Base-by-base conservation (phyloP, 164 flowering plant species). In the Tetrastigma voinierianum region DNA sequence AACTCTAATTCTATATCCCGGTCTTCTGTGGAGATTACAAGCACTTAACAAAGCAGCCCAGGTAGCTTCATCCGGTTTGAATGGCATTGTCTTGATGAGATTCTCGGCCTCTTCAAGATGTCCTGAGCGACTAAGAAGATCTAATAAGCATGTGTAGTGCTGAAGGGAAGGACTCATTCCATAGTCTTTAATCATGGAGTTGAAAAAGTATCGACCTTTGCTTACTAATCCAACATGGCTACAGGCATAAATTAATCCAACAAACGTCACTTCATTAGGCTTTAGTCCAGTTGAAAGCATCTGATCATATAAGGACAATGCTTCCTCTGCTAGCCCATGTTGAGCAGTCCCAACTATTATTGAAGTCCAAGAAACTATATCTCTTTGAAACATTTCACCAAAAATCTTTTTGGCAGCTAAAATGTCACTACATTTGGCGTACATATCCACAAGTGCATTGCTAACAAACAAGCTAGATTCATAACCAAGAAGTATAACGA, bases 351-450 rank as follows among this genome's bases (percentile, higher is more conserved):
- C 98, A 52, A 91, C 91, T 23, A 93, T 89, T n/a, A 93, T 82
- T 0, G 92, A 86, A 48, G 98, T 91, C 97, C 97, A 91, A 55
- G 97, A 84, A 60, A 90, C 85, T 4, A 93, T 84, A 80, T 93
- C 94, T 70, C 76, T 80, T 11, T 46, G 57, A 1, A 10, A n/a
- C n/a, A 87, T 82, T 23, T 57, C 18, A 65, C 62, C 57, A 65
- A 93, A 93, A 51, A 86, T 58, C 5, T 52, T 51, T 48, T 73
- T 84, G 11, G 97, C 93, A 5, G 83, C 81, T 24, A 63, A 20
- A 23, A 93, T 64, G 67, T 91, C 88, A 64, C 98, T 85, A 62
- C 98, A 86, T 79, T 93, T 91, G 7, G 96, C 87, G 70, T 89
- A 91, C 97, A 91, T 93, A 64, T 89, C 96, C 4, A 89, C 74